A percentile compares a stretch with the other conserved stretches of the same genome.
These are phyloP conservation scores for Scenedesmus sp. DNA, from an alignment of 163 green algal species.

Conservation along the genomic window DNA sequence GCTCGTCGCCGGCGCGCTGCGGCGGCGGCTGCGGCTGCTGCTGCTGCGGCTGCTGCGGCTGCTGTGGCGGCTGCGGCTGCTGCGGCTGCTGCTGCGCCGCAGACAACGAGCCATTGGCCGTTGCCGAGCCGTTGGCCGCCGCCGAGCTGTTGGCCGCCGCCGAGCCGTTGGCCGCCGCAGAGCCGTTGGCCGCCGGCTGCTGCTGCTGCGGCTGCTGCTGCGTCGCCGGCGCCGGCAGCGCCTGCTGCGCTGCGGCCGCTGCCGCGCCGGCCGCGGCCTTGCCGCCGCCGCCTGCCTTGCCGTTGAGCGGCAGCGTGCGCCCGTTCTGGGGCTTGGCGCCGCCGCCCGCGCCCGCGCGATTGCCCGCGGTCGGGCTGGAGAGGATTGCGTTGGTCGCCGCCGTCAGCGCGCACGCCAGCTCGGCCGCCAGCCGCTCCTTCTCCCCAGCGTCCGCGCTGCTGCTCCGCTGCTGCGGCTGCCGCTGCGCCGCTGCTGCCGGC, in stretches of 20 bases:
- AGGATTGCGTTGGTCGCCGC: too few relatives aligned
- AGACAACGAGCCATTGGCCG: not conserved
- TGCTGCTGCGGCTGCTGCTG: not conserved
- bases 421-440: too few relatives aligned
- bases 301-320: not conserved
- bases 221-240: not conserved
- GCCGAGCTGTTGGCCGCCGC: not conserved
- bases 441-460: too few relatives aligned
- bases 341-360: too few relatives aligned
- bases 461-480: too few relatives aligned
- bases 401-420: too few relatives aligned
- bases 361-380: too few relatives aligned
- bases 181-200: not conserved
- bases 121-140: not conserved
- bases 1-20: not conserved
- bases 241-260: not conserved
- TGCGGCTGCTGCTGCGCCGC: not conserved
- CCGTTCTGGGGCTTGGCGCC: not conserved
- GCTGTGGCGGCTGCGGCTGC: slow-evolving; percentile 1
- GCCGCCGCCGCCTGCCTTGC: slow-evolving; percentile 1
- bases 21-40: slow-evolving; percentile 7
- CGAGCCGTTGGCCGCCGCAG: not conserved
- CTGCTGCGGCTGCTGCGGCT: slow-evolving; percentile 10
- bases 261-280: not conserved
- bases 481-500: too few relatives aligned